Base-by-base conservation (phyloP, 169 alveolate genomes). In the Plasmodium yoelii region DNA sequence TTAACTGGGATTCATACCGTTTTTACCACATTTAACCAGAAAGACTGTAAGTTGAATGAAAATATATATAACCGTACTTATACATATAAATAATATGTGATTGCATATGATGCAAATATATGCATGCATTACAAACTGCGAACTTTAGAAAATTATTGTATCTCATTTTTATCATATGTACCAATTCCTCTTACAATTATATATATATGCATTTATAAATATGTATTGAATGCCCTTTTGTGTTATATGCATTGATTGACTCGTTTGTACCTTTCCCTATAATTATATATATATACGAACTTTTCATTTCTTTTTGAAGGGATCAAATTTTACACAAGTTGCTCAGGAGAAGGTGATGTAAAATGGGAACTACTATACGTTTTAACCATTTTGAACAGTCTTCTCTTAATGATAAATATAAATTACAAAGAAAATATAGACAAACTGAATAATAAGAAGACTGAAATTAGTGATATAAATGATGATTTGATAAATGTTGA, bases 401-500 rank as follows among this genome's bases (percentile, higher is more conserved):
- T 80, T 6, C 4, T 61, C 24, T 80, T 80, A 80, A 67, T 80
- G 39, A 26, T 80, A 55, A 80, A 80, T 46, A 72, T 80, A 39
- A 80, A 80, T 59, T 80, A 80, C 63, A 80, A 80, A 60, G 82
- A 80, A 18, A 80, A 80, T 28, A 65, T 80, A 65, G 68, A 56
- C 53, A 44, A 34, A 18, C 55, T 80, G 51, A 80, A 80, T 80
- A 80, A 80, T 47, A 67, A 65, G 42, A 80, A 80, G 55, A 80
- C 65, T 13, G 84, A 80, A 56, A 80, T 70, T 47, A 80, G 90
- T 64, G 90, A 80, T 47, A 80, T 80, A 53, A 80, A 80, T 80
- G 90, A 80, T 44, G 90, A 80, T 61, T 80, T 80, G 47, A 80
- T 80, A 80, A 80, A 80, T 28, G 70, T 80, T 0, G 90, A 80